phyloP scores from a whole-genome alignment of 2,329 filamentous ascomycete genomes.

The Diplocarpon rosae region DNA sequence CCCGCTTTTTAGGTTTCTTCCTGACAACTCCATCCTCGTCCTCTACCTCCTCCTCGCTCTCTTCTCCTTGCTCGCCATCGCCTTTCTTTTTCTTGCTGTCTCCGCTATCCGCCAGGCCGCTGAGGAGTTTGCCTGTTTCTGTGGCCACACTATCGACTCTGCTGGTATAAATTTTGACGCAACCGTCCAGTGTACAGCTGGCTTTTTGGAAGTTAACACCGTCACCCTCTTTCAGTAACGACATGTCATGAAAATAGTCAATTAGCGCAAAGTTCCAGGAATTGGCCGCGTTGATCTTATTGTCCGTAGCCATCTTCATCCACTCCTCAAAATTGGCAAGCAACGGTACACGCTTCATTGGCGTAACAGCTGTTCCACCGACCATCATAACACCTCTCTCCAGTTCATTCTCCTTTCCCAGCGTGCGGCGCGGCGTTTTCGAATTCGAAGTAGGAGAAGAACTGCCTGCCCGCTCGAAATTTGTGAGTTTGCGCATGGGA shows the following conservation, averaged over 20 bases:
- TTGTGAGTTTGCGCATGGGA: conserved; percentile 53
- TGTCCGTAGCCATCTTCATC: conserved; percentile 99
- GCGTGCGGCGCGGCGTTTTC: conserved; percentile 38
- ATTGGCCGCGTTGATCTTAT: conserved; percentile 96
- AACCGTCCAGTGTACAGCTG: conserved; percentile 92
- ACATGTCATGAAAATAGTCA: conserved; percentile 99
- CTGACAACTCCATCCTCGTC: conserved; percentile 40
- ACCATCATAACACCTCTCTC: conserved; percentile 54
- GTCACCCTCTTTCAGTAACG: conserved; percentile 86
- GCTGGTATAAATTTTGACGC: conserved; percentile 98
- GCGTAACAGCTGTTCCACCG: conserved; percentile 69
- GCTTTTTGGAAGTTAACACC: conserved; percentile 98
- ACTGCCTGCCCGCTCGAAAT: conserved; percentile 47
- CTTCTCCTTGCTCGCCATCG: conserved; percentile 54
- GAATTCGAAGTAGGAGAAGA: conserved; percentile 45
- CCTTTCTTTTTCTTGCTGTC: conserved; percentile 62
- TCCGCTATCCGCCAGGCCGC: conserved; percentile 80
- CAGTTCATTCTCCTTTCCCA: conserved; percentile 32
- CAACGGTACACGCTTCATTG: conserved; percentile 91
- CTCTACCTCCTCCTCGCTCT: conserved; percentile 54
- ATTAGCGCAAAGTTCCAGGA: conserved; percentile 99
- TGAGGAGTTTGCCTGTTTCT: conserved; percentile 89
- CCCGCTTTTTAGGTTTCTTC: conserved; percentile 66
- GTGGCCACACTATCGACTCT: conserved; percentile 96
- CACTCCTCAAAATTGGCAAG: conserved; percentile 98